Evolutionary conservation across 257 asterid species (phyloP).

Genomic region (Petrea volubilis): DNA sequence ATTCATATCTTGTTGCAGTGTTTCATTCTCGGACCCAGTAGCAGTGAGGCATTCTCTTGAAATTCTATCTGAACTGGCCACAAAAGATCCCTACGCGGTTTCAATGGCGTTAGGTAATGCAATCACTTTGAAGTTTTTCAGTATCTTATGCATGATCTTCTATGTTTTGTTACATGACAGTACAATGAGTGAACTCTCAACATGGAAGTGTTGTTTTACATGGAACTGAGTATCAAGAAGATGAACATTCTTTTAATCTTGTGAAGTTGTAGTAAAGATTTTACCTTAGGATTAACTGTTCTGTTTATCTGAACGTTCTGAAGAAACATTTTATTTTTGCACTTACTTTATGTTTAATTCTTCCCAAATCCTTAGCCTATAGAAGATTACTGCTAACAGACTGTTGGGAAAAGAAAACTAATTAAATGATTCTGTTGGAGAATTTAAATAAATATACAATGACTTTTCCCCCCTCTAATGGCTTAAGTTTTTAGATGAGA

Average conservation of each 20-base stretch:
- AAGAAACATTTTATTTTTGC: neutral
- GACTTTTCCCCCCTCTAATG: too few relatives aligned
- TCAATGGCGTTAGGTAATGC: slow-evolving; percentile 90
- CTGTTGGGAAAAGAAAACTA: slow-evolving; percentile 1
- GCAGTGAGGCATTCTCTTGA: slow-evolving; percentile 97
- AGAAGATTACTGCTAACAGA: neutral
- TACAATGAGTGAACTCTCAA: slow-evolving; percentile 10
- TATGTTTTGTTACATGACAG: slow-evolving; percentile 15
- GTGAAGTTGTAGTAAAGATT: neutral
- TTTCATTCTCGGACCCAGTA: slow-evolving; percentile 91
- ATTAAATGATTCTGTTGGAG: neutral
- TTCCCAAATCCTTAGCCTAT: neutral
- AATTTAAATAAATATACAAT: too few relatives aligned
- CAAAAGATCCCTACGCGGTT: slow-evolving; percentile 90
- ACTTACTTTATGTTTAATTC: neutral
- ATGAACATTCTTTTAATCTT: slow-evolving; percentile 13
- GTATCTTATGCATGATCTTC: slow-evolving; percentile 15
- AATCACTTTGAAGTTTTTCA: slow-evolving; percentile 16
- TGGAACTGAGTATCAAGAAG: neutral
- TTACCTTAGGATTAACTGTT: neutral
- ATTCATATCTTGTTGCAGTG: slow-evolving; percentile 52
- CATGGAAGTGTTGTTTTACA: slow-evolving; percentile 3
- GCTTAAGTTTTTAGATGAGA: too few relatives aligned
- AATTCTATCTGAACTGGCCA: slow-evolving; percentile 81
- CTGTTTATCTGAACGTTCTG: slow-evolving; percentile 1